Conservation (phyloP, 2,329 filamentous ascomycete genomes). For the Stachybotrys echinatus region DNA sequence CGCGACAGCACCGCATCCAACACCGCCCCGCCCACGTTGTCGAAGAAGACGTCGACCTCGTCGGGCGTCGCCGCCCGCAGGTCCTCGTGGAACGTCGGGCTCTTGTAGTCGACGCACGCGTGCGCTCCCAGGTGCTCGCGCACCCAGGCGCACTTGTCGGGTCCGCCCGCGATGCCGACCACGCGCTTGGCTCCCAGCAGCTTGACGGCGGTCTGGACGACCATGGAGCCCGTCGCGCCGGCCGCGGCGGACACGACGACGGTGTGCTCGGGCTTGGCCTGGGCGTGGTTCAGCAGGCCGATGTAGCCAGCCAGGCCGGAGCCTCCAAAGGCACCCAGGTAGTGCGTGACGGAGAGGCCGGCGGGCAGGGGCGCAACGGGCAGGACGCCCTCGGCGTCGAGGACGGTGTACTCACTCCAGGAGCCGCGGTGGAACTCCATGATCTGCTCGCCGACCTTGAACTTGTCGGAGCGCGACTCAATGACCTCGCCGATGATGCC, state of each 20-base stretch:
- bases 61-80: constrained; percentile 18
- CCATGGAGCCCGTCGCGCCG: constrained; percentile 22
- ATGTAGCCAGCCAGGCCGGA: constrained; percentile 19
- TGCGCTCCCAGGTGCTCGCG: constrained; percentile 17
- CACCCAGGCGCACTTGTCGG: constrained; percentile 22
- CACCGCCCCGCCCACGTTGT: constrained; percentile 20
- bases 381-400: constrained; percentile 18
- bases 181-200: constrained; percentile 20
- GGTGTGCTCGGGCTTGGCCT: constrained; percentile 20
- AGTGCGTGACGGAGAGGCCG: constrained; percentile 16
- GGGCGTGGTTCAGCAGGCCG: constrained; percentile 15
- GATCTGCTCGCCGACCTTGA: constrained; percentile 18
- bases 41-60: constrained; percentile 22
- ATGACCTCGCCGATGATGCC: constrained; percentile 21
- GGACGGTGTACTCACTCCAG: constrained; percentile 19
- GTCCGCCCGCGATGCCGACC: constrained; percentile 19
- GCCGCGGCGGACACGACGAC: constrained; percentile 21
- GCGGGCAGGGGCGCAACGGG: constrained; percentile 16
- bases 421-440: constrained; percentile 22
- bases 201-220: constrained; percentile 21
- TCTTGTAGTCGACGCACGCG: constrained; percentile 23
- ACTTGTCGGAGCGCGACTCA: constrained; percentile 16
- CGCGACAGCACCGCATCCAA: constrained; percentile 20
- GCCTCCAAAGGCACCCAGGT: constrained; percentile 20
- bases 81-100: constrained; percentile 18